Evolutionary conservation across 805 yeast genomes (phyloP).

Genomic region (Ogataea nonfermentans): DNA sequence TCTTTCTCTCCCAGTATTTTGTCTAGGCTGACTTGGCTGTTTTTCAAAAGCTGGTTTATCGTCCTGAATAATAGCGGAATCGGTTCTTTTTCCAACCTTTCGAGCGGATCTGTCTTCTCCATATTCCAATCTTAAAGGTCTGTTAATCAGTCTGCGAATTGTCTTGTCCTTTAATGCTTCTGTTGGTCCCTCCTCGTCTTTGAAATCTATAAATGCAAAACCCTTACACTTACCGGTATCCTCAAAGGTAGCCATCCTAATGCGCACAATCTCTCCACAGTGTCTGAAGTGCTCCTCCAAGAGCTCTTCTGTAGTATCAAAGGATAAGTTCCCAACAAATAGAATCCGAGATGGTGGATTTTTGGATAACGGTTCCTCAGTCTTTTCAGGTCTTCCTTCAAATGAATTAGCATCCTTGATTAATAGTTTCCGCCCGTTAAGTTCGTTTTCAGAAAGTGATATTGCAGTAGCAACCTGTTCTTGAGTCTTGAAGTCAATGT

Average conservation of each 20-base stretch:
- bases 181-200: slow-evolving; percentile 76
- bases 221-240: slow-evolving; percentile 97
- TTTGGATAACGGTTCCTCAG: slow-evolving; percentile 48
- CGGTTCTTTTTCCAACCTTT: slow-evolving; percentile 22
- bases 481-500: slow-evolving; percentile 69
- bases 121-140: slow-evolving; percentile 81
- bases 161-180: slow-evolving; percentile 72
- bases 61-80: slow-evolving; percentile 2
- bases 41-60: slow-evolving; percentile 4
- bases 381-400: slow-evolving; percentile 78
- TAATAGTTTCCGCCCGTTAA: slow-evolving; percentile 83
- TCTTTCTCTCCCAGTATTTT: slow-evolving; percentile 18
- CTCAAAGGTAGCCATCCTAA: slow-evolving; percentile 98
- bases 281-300: slow-evolving; percentile 81
- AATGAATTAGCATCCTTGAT: slow-evolving; percentile 79
- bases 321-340: slow-evolving; percentile 91
- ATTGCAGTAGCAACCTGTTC: slow-evolving; percentile 63
- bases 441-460: slow-evolving; percentile 61
- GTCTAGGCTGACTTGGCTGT: not conserved
- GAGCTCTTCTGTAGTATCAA: slow-evolving; percentile 82
- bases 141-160: slow-evolving; percentile 63
- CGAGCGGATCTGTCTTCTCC: slow-evolving; percentile 85
- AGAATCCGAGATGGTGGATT: slow-evolving; percentile 87
- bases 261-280: slow-evolving; percentile 80
- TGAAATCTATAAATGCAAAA: slow-evolving; percentile 88